phyloP scores from a whole-genome alignment of 257 asterid species.

The Nicotiana paniculata region DNA sequence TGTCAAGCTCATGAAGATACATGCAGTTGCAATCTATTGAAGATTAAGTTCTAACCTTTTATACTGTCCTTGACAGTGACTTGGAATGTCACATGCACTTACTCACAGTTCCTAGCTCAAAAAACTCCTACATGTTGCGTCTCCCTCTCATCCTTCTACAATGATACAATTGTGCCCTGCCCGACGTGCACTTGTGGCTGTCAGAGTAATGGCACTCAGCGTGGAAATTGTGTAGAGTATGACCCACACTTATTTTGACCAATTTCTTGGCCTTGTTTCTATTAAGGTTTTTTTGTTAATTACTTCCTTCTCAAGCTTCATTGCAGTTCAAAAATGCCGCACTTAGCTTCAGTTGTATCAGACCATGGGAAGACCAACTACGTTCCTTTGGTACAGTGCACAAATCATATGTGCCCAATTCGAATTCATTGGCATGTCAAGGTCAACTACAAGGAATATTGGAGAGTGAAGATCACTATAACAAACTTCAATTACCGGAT shows the following conservation, averaged over 20 bases:
- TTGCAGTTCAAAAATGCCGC: conserved; percentile 60
- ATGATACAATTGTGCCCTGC: conserved; percentile 82
- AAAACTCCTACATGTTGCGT: conserved; percentile 87
- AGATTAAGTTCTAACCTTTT: neutral
- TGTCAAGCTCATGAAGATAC: neutral
- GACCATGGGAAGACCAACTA: conserved; percentile 40
- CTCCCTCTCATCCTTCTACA: conserved; percentile 81
- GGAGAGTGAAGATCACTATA: conserved; percentile 79
- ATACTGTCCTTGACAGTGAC: conserved; percentile 28
- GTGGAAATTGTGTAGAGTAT: conserved; percentile 75
- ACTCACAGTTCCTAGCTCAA: conserved; percentile 85
- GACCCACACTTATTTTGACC: conserved; percentile 6
- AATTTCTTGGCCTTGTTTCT: neutral
- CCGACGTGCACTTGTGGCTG: conserved; percentile 96
- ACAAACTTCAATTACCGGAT: conserved; percentile 74
- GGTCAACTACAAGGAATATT: conserved; percentile 70
- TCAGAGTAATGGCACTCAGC: conserved; percentile 53
- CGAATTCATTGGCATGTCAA: conserved; percentile 91
- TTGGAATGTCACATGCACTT: conserved; percentile 59
- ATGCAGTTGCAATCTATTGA: neutral
- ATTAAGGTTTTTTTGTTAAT: neutral
- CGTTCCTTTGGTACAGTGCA: conserved; percentile 77
- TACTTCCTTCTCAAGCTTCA: neutral
- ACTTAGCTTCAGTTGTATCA: conserved; percentile 69
- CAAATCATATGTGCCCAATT: conserved; percentile 85